Percentiles rank a stretch among this genome's conserved stretches.
Conservation (phyloP, 257 asterid genomes). For the Henckelia pumila region DNA sequence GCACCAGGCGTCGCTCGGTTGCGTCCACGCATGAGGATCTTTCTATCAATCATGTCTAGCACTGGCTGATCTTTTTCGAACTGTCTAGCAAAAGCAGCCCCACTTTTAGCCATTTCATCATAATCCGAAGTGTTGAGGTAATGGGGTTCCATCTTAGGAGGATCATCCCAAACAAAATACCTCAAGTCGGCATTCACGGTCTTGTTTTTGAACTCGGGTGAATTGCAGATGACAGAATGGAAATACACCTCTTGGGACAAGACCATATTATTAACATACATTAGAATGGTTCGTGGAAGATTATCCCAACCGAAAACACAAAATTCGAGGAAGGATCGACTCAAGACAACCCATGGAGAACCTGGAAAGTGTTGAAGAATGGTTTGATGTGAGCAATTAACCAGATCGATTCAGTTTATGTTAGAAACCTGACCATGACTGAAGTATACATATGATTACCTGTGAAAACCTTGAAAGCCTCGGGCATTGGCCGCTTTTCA, state of each 20-base stretch:
- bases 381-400: conserved; percentile 12
- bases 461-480: conserved; percentile 82
- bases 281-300: conserved; percentile 86
- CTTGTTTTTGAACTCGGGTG: conserved; percentile 72
- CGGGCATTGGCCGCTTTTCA: conserved; percentile 89
- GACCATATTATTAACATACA: conserved; percentile 71
- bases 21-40: conserved; percentile 63
- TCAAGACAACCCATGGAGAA: conserved; percentile 91
- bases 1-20: conserved; percentile 85
- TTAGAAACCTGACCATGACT: not conserved
- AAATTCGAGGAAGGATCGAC: conserved; percentile 83
- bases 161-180: conserved; percentile 89
- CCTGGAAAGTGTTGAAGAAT: conserved; percentile 44
- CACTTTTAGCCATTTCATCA: conserved; percentile 61
- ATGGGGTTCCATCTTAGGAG: conserved; percentile 96
- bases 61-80: conserved; percentile 55
- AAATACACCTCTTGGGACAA: conserved; percentile 88
- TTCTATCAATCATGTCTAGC: conserved; percentile 74
- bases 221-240: conserved; percentile 84
- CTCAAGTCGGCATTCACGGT: conserved; percentile 84
- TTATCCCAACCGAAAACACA: conserved; percentile 95
- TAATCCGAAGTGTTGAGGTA: conserved; percentile 60
- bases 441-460: conserved; percentile 38
- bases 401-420: not conserved
- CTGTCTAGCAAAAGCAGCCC: conserved; percentile 94